phyloP scores from a whole-genome alignment of 2,329 filamentous ascomycete genomes.

The Phialophora macrospora region DNA sequence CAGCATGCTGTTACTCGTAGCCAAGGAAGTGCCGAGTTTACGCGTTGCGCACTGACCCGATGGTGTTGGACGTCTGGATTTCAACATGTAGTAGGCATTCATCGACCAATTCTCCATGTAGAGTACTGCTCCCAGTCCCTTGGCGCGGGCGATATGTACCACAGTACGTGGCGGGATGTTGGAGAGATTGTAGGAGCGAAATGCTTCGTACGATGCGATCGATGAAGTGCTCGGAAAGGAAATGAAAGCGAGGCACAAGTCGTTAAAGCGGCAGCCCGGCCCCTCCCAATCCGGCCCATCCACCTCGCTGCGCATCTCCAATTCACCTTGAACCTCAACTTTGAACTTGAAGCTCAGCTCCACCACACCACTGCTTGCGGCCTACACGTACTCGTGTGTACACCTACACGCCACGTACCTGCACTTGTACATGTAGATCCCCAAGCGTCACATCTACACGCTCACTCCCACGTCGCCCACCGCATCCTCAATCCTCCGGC shows the following conservation, averaged over 20 bases:
- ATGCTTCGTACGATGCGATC: no score
- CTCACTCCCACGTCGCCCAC: neutral
- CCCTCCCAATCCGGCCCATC: neutral
- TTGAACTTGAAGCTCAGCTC: slow-evolving; percentile 3
- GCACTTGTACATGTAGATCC: slow-evolving; percentile 23
- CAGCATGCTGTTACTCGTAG: neutral
- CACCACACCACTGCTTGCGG: neutral
- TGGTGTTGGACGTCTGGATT: neutral
- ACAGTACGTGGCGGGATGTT: no score
- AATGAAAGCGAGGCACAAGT: neutral
- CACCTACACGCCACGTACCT: neutral
- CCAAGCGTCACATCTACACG: neutral
- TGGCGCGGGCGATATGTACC: no score
- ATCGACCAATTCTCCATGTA: no score
- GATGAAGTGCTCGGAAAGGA: no score
- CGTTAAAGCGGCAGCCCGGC: slow-evolving; percentile 8
- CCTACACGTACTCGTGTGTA: neutral
- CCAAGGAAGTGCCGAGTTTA: neutral
- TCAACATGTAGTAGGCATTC: neutral
- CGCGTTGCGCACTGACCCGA: no score
- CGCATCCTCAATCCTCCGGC: neutral
- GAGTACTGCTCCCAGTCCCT: no score
- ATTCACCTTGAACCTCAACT: slow-evolving; percentile 17
- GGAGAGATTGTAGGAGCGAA: no score
- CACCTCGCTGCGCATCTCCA: neutral